phyloP scores from a whole-genome alignment of 495 filamentous ascomycete genomes.

The Beverwykella pulmonaria region DNA sequence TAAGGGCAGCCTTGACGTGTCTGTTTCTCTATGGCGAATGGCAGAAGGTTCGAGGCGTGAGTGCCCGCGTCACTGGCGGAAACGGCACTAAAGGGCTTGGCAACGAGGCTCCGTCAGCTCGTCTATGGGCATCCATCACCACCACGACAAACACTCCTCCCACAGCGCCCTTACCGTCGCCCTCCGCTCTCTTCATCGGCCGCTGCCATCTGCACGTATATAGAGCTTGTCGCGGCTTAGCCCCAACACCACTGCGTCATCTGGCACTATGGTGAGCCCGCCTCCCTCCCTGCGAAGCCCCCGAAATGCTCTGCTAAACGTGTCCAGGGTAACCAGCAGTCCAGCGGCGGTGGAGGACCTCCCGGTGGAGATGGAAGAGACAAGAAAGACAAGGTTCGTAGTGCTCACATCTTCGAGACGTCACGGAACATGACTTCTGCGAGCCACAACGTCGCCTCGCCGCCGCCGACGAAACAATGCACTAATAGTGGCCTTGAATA shows the following conservation, averaged over 20 bases:
- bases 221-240: not conserved
- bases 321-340: conserved; percentile 79
- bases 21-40: conserved; percentile 23
- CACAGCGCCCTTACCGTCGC: not conserved
- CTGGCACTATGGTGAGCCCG: conserved; percentile 34
- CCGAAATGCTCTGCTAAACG: conserved; percentile 24
- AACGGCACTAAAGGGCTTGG: not conserved
- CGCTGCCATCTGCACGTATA: not conserved
- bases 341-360: conserved; percentile 72
- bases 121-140: conserved; percentile 9
- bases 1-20: conserved; percentile 27
- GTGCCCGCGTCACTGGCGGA: not conserved
- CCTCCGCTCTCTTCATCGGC: not conserved
- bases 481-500: conserved; percentile 48
- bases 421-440: not conserved
- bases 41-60: not conserved
- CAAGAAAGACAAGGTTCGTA: conserved; percentile 88
- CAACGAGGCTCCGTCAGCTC: conserved; percentile 15
- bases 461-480: conserved; percentile 22
- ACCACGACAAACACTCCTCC: conserved; percentile 25
- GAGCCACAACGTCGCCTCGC: not conserved
- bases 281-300: conserved; percentile 15
- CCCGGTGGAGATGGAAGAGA: conserved; percentile 74
- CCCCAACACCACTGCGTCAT: not conserved
- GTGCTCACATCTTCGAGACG: not conserved